These are phyloP conservation scores for Daldinia caldariorum DNA, from an alignment of 495 filamentous ascomycete genomes.

Conservation along the genomic window DNA sequence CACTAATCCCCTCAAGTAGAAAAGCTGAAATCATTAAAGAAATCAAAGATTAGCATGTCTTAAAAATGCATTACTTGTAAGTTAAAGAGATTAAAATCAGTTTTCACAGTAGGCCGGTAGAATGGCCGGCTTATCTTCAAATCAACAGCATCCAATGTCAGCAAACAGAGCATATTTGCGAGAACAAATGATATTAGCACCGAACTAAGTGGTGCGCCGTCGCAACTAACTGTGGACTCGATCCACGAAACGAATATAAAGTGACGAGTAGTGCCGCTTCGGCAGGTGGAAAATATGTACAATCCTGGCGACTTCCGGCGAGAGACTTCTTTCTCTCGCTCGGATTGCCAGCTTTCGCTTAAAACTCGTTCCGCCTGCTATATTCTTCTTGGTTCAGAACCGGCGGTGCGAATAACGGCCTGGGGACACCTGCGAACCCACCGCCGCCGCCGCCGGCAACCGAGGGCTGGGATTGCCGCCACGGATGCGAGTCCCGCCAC, in stretches of 20 bases:
- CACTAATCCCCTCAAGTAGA: no score
- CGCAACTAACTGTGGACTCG: conserved; percentile 28
- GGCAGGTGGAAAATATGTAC: conserved; percentile 1
- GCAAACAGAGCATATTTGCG: background rate
- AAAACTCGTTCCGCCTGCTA: conserved; percentile 18
- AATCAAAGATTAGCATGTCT: no score
- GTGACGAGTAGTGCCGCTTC: conserved; percentile 4
- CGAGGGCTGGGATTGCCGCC: conserved; percentile 35
- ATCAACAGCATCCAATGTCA: background rate
- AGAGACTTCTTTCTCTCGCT: background rate
- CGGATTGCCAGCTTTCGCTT: background rate
- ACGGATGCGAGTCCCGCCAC: conserved; percentile 42
- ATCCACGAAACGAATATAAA: conserved; percentile 34
- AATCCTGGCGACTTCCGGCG: conserved; percentile 11
- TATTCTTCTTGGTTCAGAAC: background rate
- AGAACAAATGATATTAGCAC: conserved; percentile 29
- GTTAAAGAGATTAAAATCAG: no score
- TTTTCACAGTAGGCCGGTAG: background rate
- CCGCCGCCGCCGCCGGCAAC: conserved; percentile 17
- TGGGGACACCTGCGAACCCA: conserved; percentile 3
- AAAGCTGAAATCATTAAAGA: no score
- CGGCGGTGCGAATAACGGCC: conserved; percentile 12
- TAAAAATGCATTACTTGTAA: no score
- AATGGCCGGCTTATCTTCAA: background rate
- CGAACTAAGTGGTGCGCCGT: conserved; percentile 23